A percentile compares a stretch with the other conserved stretches of the same genome.
These are phyloP conservation scores for Lomentospora prolificans DNA, from an alignment of 2,329 filamentous ascomycete species.

Conservation along the genomic window DNA sequence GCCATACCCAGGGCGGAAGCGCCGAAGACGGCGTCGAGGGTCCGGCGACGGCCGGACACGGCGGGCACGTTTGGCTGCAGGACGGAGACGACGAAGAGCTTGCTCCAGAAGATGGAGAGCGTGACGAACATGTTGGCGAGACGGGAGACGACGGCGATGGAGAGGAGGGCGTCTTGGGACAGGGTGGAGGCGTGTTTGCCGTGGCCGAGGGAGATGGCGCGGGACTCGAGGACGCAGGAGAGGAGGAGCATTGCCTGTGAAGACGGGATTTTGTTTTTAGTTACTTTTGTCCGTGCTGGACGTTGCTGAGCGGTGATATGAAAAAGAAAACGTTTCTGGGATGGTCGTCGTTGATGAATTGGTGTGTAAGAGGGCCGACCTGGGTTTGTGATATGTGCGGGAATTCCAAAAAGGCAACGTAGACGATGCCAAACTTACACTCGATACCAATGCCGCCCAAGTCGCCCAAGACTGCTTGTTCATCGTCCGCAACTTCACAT, in stretches of 20 bases:
- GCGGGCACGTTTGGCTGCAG: not conserved
- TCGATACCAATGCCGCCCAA: not conserved
- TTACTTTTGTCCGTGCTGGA: not conserved
- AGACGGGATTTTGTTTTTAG: not conserved
- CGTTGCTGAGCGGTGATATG: too few species aligned
- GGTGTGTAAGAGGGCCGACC: too few species aligned
- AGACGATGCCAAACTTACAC: not conserved
- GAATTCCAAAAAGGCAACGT: too few species aligned
- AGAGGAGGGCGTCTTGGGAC: not conserved
- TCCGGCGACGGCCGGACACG: not conserved
- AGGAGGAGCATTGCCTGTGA: not conserved
- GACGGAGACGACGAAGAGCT: slow-evolving; percentile 1
- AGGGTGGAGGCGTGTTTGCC: not conserved
- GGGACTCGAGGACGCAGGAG: not conserved
- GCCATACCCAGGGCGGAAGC: not conserved
- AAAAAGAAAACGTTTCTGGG: too few species aligned
- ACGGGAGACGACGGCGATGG: slow-evolving; percentile 1
- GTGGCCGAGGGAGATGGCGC: slow-evolving; percentile 3
- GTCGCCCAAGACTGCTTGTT: not conserved
- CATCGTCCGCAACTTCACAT: not conserved
- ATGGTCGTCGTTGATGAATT: too few species aligned
- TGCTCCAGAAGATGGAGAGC: slow-evolving; percentile 5
- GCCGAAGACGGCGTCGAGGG: not conserved
- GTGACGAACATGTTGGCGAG: slow-evolving; percentile 6
- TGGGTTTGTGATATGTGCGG: too few species aligned